Conservation (phyloP, 2,329 filamentous ascomycete species). For the Calonectria pseudoturangicola region DNA sequence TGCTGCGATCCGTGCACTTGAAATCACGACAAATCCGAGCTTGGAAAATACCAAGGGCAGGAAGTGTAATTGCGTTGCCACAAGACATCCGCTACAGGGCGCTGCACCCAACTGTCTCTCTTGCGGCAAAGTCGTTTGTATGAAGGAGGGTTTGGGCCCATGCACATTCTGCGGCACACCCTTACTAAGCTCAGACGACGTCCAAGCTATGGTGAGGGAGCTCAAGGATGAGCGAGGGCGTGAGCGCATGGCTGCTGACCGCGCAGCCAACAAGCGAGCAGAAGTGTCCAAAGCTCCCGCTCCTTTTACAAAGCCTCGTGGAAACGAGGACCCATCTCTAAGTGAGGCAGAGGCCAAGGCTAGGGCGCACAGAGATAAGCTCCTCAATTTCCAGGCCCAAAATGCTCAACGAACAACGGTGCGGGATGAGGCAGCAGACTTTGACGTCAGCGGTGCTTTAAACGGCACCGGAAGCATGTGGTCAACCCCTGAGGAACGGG, state of each 20-base stretch:
- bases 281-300: constrained; percentile 78
- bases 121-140: constrained; percentile 96
- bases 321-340: constrained; percentile 59
- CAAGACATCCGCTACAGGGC: constrained; percentile 89
- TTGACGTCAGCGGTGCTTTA: constrained; percentile 70
- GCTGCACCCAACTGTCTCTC: constrained; percentile 94
- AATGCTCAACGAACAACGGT: constrained; percentile 90
- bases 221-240: constrained; percentile 89
- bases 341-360: constrained; percentile 80
- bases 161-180: constrained; percentile 92
- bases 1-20: constrained; percentile 90
- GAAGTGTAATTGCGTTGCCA: constrained; percentile 91
- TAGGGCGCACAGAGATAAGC: constrained; percentile 85
- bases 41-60: constrained; percentile 74
- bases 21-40: constrained; percentile 92
- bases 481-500: constrained; percentile 89
- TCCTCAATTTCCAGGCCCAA: constrained; percentile 88
- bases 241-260: constrained; percentile 89
- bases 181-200: constrained; percentile 82
- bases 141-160: constrained; percentile 93
- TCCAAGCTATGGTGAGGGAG: constrained; percentile 89
- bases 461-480: constrained; percentile 77
- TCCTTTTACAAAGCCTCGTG: constrained; percentile 73
- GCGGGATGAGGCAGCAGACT: constrained; percentile 86
- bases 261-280: constrained; percentile 79